Evolutionary conservation across 1,284 basidiomycete species (phyloP), one percentile per base, ranked within the genome.

Genomic region (Heterobasidion parviporum): DNA sequence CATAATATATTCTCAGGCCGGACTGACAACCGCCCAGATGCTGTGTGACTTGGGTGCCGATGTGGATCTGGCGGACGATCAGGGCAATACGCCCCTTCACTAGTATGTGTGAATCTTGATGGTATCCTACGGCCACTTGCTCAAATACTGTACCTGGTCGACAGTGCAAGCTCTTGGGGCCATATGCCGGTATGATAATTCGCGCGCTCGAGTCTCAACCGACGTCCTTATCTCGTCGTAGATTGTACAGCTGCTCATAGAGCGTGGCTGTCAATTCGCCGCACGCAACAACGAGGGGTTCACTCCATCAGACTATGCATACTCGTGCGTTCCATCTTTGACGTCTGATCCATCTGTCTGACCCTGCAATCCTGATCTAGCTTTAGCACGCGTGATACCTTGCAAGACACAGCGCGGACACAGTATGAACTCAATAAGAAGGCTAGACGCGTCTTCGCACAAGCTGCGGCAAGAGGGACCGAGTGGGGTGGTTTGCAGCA

Each of bases 21-120:
- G 53, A 53, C 36, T 47, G 33, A 56, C 26, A 53, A 61, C 41
- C 43, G 53, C 56, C 46, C 59, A 94, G 88, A 89, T 94, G 80
- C 75, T 98, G 45, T 89, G 90, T 65, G 92, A 95, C 67, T 71
- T 92, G 16, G 92, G 87, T 3, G 93, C 94, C 14, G 93, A 97
- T 69, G 77, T 89, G 57, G 88, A 96, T 70, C 72, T 96, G 53
- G 79, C 92, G 8, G 94, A 98, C 72, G 82, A 92, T 56, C 83
- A 89, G 68, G 95, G 95, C 35, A 96, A 97, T 66, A 92, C 93
- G 1, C 87, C 95, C 14, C 72, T 98, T 54, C 95, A 98, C 68
- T 94, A 94, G 91, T 94, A 67, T 71, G 88, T 76, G 34, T 15
- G 18, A 46, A 38, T 49, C 12, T 26, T 26, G 26, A 26, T 26